These are phyloP conservation scores for Carex parvula DNA, from an alignment of 176 grass and related monocot species.

Conservation along the genomic window DNA sequence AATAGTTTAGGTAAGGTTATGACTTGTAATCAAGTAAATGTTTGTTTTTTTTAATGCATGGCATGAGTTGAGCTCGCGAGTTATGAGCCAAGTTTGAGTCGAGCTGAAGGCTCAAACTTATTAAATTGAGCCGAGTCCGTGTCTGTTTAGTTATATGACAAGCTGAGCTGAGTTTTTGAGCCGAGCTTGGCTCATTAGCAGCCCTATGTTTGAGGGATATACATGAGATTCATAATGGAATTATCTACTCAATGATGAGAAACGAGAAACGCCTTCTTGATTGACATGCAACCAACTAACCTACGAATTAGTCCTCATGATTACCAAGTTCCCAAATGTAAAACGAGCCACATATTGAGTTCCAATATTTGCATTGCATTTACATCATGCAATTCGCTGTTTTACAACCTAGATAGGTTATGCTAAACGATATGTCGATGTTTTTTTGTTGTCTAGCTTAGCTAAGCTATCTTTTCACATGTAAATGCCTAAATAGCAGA, in stretches of 20 bases:
- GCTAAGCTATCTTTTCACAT: background rate
- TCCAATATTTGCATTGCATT: background rate
- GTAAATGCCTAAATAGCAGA: background rate
- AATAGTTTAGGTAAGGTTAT: too few species aligned
- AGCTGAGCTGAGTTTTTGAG: too few species aligned
- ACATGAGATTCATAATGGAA: background rate
- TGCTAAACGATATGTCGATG: background rate
- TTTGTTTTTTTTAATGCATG: too few species aligned
- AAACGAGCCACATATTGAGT: background rate
- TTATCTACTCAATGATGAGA: background rate
- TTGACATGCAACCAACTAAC: background rate
- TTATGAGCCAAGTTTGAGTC: too few species aligned
- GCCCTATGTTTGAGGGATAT: too few species aligned
- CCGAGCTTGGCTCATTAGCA: too few species aligned
- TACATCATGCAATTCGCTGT: background rate
- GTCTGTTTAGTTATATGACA: too few species aligned
- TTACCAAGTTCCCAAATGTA: background rate
- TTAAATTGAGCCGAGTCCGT: too few species aligned
- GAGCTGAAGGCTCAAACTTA: too few species aligned
- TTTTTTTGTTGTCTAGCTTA: background rate
- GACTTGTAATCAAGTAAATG: too few species aligned
- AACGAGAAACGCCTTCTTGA: background rate
- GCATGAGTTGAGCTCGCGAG: too few species aligned
- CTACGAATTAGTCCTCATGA: conserved; percentile 7
- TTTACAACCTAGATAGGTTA: background rate